Base-by-base conservation (phyloP, 139 green algal species). In the Pleodorina starrii region DNA sequence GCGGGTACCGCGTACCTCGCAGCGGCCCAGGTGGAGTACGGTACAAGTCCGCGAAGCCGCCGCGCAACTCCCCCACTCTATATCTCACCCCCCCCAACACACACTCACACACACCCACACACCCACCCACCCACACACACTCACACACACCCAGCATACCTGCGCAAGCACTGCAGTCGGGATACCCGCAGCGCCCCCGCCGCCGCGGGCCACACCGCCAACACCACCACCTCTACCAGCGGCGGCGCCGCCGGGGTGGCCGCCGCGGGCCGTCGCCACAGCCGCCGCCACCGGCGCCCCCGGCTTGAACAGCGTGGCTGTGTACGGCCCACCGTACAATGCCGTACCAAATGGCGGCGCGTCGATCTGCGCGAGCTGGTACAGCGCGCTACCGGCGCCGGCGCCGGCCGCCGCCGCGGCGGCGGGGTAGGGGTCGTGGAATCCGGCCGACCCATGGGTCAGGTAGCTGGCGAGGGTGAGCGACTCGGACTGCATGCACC, bases 401-500 rank as follows among this genome's bases (percentile, higher is more conserved):
- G 35, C 68, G 35, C 32, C 35, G 38, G 32, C 36, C 19, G 68
- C 35, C 29, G 35, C 35, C 46, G 68, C 16, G 32, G 25, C 32
- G 2, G 9, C 46, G 48, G 21, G n/a, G 50, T 60, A 54, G 21
- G 50, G 36, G 14, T 66, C 74, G 32, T 42, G 27, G 48, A 42
- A 83, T 5, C 43, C 9, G 12, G 29, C 36, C 57, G 80, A 48
- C 57, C 48, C 80, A 43, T 73, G 54, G n/a, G 80, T 69, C 59
- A 79, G 83, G 68, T 80, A 54, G 17, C 38, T 80, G 7, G 66
- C 43, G 3, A 79, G 66, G 25, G 48, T 44, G 10, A 91, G 76
- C 63, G 88, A 84, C 73, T 89, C 75, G 76, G 82, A 36, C 80
- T 93, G 81, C 48, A 93, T 77, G 46, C 66, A 73, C 0, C 82